These are phyloP conservation scores for Daedaleopsis sinensis DNA, from an alignment of 768 basidiomycete genomes.

Conservation along the genomic window DNA sequence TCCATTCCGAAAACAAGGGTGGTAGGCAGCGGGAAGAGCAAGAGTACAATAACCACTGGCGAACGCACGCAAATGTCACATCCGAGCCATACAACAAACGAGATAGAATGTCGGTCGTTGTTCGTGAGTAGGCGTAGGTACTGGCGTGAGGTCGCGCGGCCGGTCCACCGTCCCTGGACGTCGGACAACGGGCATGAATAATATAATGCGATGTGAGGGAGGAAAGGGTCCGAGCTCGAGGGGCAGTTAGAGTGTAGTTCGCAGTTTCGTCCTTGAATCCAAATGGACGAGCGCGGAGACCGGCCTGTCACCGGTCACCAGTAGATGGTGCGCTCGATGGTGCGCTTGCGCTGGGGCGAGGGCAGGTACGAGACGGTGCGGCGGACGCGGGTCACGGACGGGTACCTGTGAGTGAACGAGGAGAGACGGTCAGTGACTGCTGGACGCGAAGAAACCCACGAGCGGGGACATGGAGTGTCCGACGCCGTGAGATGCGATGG, in stretches of 20 bases:
- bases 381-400: conserved; percentile 76
- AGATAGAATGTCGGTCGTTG: background rate
- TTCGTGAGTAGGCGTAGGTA: background rate
- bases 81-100: background rate
- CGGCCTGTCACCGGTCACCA: conserved; percentile 62
- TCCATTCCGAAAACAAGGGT: background rate
- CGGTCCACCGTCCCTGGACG: background rate
- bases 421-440: conserved; percentile 3
- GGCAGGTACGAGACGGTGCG: conserved; percentile 71
- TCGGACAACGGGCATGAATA: background rate
- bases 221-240: background rate
- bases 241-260: background rate
- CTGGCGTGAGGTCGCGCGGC: background rate
- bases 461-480: too few relatives aligned
- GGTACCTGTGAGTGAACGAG: conserved; percentile 51
- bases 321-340: conserved; percentile 75
- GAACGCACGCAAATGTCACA: background rate
- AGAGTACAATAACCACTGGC: background rate
- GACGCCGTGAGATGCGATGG: too few relatives aligned
- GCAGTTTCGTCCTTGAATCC: background rate
- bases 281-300: background rate
- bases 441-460: background rate
- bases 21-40: background rate
- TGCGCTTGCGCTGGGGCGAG: conserved; percentile 49
- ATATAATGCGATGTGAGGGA: background rate